phyloP scores from a whole-genome alignment of 495 filamentous ascomycete genomes.

The Penicillium malachiteum region DNA sequence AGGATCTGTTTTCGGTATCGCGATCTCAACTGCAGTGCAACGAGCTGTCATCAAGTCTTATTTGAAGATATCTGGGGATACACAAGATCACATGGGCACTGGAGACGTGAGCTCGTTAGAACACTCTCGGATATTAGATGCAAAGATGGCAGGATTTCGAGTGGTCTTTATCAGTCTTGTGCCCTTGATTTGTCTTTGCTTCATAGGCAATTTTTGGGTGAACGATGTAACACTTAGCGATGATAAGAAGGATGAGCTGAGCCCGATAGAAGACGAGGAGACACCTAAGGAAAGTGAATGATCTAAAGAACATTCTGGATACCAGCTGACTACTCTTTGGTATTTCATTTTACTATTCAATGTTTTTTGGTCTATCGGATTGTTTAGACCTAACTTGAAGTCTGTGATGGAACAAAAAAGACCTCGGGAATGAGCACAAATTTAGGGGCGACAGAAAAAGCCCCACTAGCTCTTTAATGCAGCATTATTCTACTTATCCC shows the following conservation, averaged over 20 bases:
- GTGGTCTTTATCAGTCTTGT: slow-evolving; percentile 50
- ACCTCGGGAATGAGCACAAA: too few relatives aligned
- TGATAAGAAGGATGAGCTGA: background rate
- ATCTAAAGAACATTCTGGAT: too few relatives aligned
- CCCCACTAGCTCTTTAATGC: too few relatives aligned
- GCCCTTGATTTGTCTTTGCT: slow-evolving; percentile 49
- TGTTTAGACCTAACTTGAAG: too few relatives aligned
- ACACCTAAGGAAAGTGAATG: too few relatives aligned
- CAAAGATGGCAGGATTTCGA: slow-evolving; percentile 47
- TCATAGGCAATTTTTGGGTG: slow-evolving; percentile 48
- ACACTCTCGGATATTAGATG: slow-evolving; percentile 35
- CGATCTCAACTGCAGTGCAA: slow-evolving; percentile 52
- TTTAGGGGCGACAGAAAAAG: too few relatives aligned
- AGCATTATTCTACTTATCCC: too few relatives aligned
- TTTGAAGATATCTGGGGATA: slow-evolving; percentile 24
- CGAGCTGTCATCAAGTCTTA: slow-evolving; percentile 42
- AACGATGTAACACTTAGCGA: slow-evolving; percentile 28
- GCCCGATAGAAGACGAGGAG: too few relatives aligned
- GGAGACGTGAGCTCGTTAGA: slow-evolving; percentile 11
- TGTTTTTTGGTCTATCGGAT: too few relatives aligned
- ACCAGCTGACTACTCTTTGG: too few relatives aligned
- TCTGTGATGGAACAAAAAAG: too few relatives aligned
- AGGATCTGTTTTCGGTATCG: slow-evolving; percentile 55
- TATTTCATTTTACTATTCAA: too few relatives aligned
- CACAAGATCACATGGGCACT: slow-evolving; percentile 13